Percentiles rank a stretch among this genome's conserved stretches.
phyloP scores from a whole-genome alignment of 352 stramenopile genomes.

The Pythium aphanidermatum region DNA sequence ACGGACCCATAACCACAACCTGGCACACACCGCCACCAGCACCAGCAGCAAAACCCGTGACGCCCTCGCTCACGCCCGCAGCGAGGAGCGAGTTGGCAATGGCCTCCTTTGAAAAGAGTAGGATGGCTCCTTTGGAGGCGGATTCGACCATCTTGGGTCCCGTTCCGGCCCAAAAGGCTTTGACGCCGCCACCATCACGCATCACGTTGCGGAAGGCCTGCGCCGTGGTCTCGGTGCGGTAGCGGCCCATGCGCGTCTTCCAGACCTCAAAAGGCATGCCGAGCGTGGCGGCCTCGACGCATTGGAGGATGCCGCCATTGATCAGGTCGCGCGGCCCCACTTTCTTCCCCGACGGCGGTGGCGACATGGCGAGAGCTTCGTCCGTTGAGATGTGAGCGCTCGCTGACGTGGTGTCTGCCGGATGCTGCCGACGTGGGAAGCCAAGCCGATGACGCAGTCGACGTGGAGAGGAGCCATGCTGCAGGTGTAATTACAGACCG shows the following conservation, averaged over 20 bases:
- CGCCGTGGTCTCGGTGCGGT: conserved; percentile 69
- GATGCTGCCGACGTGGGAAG: no score
- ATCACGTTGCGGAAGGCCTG: conserved; percentile 88
- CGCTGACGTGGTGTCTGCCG: conserved; percentile 17
- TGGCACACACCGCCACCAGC: conserved; percentile 85
- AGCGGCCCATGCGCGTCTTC: conserved; percentile 91
- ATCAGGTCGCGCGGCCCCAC: conserved; percentile 70
- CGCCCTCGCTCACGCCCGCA: conserved; percentile 50
- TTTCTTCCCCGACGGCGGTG: conserved; percentile 71
- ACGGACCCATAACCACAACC: conserved; percentile 87
- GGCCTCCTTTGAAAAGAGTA: conserved; percentile 88
- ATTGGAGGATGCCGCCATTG: conserved; percentile 82
- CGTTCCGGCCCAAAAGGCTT: conserved; percentile 85
- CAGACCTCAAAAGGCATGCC: conserved; percentile 92
- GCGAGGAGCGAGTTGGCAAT: conserved; percentile 77
- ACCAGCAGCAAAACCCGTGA: conserved; percentile 77
- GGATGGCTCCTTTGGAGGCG: conserved; percentile 84
- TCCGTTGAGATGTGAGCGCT: background rate
- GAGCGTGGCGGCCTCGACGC: conserved; percentile 83
- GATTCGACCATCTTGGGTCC: conserved; percentile 91
- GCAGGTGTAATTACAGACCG: conserved; percentile 15
- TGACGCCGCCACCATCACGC: conserved; percentile 70
- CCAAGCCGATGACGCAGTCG: conserved; percentile 12
- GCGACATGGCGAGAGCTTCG: conserved; percentile 27
- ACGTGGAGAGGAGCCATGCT: conserved; percentile 7